These are phyloP conservation scores for Peronospora tabacina DNA, from an alignment of 352 stramenopile species.

Conservation along the genomic window DNA sequence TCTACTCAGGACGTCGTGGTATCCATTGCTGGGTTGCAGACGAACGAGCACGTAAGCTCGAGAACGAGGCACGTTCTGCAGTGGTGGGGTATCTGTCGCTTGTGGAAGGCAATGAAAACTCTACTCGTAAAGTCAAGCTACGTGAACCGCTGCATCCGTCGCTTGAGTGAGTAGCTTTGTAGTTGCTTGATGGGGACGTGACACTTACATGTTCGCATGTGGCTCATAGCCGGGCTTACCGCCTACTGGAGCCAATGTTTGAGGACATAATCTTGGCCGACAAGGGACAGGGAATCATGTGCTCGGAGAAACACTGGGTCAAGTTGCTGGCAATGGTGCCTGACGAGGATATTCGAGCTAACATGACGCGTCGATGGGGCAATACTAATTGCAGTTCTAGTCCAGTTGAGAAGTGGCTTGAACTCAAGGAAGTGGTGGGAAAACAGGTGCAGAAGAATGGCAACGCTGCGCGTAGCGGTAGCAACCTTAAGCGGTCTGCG, in stretches of 20 bases:
- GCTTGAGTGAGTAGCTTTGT: slow-evolving; percentile 48
- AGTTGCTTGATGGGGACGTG: background rate
- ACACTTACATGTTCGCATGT: slow-evolving; percentile 6
- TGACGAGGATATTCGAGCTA: slow-evolving; percentile 72
- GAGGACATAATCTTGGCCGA: slow-evolving; percentile 85
- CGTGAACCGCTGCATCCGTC: slow-evolving; percentile 91
- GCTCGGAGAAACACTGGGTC: slow-evolving; percentile 76
- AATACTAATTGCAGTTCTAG: slow-evolving; percentile 39
- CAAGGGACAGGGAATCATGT: slow-evolving; percentile 89
- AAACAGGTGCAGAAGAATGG: slow-evolving; percentile 52
- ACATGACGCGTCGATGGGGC: slow-evolving; percentile 56
- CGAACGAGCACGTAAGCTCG: slow-evolving; percentile 85
- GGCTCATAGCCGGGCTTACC: slow-evolving; percentile 76
- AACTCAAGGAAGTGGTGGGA: slow-evolving; percentile 65
- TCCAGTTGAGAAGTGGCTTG: slow-evolving; percentile 85
- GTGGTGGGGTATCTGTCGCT: slow-evolving; percentile 96
- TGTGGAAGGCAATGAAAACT: slow-evolving; percentile 86
- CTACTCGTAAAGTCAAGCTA: slow-evolving; percentile 87
- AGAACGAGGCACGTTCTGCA: slow-evolving; percentile 93
- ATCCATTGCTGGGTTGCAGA: slow-evolving; percentile 99
- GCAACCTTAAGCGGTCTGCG: slow-evolving; percentile 37
- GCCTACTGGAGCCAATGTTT: slow-evolving; percentile 94
- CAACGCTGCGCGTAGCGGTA: slow-evolving; percentile 37
- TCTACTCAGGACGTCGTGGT: slow-evolving; percentile 97
- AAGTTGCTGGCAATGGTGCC: slow-evolving; percentile 92